A percentile compares a stretch with the other conserved stretches of the same genome.
These are phyloP conservation scores for Plasmodium vinckei DNA, from an alignment of 169 alveolate genomes.

Conservation along the genomic window DNA sequence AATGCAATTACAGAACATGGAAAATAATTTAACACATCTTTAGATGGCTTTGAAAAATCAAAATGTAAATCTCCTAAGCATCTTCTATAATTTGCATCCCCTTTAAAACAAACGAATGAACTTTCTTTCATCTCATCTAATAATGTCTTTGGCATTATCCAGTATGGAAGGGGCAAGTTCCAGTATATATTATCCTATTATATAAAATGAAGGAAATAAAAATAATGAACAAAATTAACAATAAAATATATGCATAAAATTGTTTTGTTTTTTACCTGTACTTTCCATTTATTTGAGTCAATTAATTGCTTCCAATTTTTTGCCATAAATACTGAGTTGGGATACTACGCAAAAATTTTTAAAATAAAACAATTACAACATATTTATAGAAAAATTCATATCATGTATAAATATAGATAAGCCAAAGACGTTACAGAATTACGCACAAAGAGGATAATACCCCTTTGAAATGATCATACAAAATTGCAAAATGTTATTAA, in stretches of 20 bases:
- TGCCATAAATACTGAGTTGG: conserved; percentile 67
- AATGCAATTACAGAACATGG: conserved; percentile 45
- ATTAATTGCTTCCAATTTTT: conserved; percentile 53
- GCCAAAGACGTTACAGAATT: background rate
- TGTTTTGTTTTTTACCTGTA: conserved; percentile 21
- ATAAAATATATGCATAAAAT: background rate
- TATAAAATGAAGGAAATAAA: background rate
- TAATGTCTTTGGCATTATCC: conserved; percentile 44
- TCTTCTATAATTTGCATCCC: conserved; percentile 69
- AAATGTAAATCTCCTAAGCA: conserved; percentile 60
- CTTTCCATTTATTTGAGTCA: conserved; percentile 24
- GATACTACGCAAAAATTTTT: conserved; percentile 25
- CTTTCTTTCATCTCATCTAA: conserved; percentile 42
- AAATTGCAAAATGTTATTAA: too few species aligned
- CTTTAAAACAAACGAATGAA: conserved; percentile 54
- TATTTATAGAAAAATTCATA: background rate
- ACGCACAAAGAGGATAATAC: background rate
- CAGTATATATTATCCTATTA: conserved; percentile 47
- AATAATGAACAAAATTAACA: background rate
- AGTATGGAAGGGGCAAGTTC: conserved; percentile 64
- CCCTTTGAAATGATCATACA: too few species aligned
- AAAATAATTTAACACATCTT: conserved; percentile 48
- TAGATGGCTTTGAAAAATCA: conserved; percentile 33
- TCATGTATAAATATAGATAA: background rate
- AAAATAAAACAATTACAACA: background rate